Evolutionary conservation across 2,329 filamentous ascomycete species (phyloP), one percentile per base, ranked within the genome.

Genomic region (Paecilomyces sp.): DNA sequence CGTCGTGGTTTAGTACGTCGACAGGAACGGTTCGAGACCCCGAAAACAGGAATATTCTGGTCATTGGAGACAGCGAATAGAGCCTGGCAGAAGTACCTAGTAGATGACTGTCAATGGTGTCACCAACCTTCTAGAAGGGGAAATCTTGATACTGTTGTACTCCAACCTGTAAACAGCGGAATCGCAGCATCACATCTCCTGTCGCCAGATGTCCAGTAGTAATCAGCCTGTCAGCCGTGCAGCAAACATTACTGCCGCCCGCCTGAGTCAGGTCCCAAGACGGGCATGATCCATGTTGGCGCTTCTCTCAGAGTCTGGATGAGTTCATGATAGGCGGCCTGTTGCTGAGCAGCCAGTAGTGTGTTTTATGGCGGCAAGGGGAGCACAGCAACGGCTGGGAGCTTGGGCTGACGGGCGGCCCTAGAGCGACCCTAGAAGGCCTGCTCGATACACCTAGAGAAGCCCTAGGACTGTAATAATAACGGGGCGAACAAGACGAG

Each of bases 351-450:
- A 69, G 65, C 68, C 60, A 62, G 61, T 70, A 71, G 70, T 67
- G 65, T 61, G 65, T 61, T 60, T 58, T 60, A 65, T 64, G 62
- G 70, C 71, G 72, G 71, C 69, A 73, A 73, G 72, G 72, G 72
- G 74, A 71, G 64, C 72, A 68, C 63, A 70, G 72, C 72, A 74
- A 74, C 72, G 63, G 12, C 56, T 41, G 57, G 59, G 51, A 53
- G 51, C 51, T 53, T 30, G 51, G 51, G 51, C 51, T 53, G 41
- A 33, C 11, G 56, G 13, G 55, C 13, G 34, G 30, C 25, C 56
- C 56, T 47, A 36, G 31, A 47, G 33, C 41, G 41, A 47, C 41
- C 41, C 5, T 47, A 47, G 41, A 47, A 47, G 41, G 41, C 8
- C 18, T 18, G 15, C 8, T 47, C 41, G n/a, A 47, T 47, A 47